Conservation (phyloP, 345 rosid species). For the Salix exigua region DNA sequence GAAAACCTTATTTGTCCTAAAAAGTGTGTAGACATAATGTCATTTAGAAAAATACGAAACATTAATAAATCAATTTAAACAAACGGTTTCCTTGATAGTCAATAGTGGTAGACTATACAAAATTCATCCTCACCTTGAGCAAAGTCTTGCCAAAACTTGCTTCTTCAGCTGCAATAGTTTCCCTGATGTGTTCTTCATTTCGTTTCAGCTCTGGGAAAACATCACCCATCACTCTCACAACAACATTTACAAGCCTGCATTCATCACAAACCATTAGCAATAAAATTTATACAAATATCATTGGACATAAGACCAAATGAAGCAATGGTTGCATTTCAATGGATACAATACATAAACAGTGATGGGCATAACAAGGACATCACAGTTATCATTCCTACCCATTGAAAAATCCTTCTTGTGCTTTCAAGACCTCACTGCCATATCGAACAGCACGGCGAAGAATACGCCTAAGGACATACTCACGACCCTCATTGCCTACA, state of each 20-base stretch:
- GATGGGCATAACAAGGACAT: neutral
- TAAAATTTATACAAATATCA: neutral
- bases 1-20: neutral
- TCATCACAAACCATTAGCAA: constrained; percentile 7
- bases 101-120: neutral
- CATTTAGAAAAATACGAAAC: too few relatives aligned
- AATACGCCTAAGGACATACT: constrained; percentile 90
- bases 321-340: neutral
- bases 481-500: constrained; percentile 95
- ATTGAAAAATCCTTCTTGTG: constrained; percentile 84
- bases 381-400: constrained; percentile 45
- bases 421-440: constrained; percentile 84
- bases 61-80: neutral
- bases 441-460: constrained; percentile 97
- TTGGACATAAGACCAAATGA: neutral
- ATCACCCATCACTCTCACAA: constrained; percentile 70
- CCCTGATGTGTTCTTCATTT: constrained; percentile 66
- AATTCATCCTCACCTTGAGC: constrained; percentile 48
- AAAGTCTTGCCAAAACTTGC: constrained; percentile 90
- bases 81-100: neutral
- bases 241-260: constrained; percentile 72
- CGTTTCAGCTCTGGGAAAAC: constrained; percentile 83
- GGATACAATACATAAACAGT: neutral
- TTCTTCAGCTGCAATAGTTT: constrained; percentile 77
- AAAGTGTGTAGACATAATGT: too few relatives aligned